Base-by-base conservation (phyloP, 352 stramenopile genomes). In the Globisporangium emineosum region DNA sequence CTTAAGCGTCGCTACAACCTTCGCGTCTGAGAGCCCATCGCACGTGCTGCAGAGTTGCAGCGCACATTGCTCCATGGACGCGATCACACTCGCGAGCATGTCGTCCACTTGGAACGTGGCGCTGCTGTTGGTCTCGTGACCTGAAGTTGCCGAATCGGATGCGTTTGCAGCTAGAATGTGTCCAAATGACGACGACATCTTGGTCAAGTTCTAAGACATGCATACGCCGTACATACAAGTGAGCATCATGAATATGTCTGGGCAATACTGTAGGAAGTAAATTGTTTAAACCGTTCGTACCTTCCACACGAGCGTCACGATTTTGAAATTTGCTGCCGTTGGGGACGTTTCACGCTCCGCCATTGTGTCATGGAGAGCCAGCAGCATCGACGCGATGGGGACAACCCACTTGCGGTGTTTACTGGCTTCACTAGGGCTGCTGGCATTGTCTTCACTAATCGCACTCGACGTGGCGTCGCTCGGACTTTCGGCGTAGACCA, bases 301-400 rank as follows among this genome's bases (percentile, higher is more conserved):
- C 77, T 86, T 86, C 77, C 77, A 86, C 12, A 81, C 65, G 19
- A 86, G 71, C 7, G 77, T 86, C 68, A 57, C 56, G 10, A 75
- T 63, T 57, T 81, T 79, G n/a, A 86, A 73, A 21, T 75, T 40
- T 2, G 35, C 66, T 37, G 47, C 35, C 0, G 6, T 27, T 3
- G 37, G 52, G 19, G 37, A 21, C 2, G 12, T 19, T 6, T n/a
- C 37, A 8, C 29, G 25, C 56, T 60, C n/a, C 2, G 43, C 21
- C 12, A 49, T 32, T 2, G 55, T 23, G 19, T 67, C 43, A 32
- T 71, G 66, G 15, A 71, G 66, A 43, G 53, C 47, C 27, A 71
- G 47, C 3, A 71, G 49, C 29, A 62, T 35, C 45, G 42, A 21
- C 4, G 56, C 63, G 7, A 68, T 47, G n/a, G 45, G 25, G 15